Base-by-base conservation (phyloP, 495 filamentous ascomycete genomes). In the Hypoxylon intermedium region DNA sequence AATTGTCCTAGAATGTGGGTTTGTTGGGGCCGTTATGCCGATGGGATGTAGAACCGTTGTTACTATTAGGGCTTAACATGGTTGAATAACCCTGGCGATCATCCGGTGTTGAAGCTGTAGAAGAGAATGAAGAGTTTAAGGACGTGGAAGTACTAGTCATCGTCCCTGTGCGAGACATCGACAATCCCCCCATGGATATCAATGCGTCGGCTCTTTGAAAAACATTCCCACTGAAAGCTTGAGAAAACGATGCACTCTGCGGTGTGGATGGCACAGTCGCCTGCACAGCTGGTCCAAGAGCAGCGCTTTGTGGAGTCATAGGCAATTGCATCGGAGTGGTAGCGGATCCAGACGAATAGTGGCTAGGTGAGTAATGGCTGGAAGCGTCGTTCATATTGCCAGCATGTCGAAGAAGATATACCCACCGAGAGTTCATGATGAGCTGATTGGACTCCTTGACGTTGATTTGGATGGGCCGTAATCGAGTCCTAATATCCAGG, bases 181-280 rank as follows among this genome's bases (percentile, higher is more conserved):
- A 68, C 34, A 78, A 51, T 7, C 76, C 77, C 36, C 74, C 75
- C 80, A 85, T 86, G 4, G 82, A 83, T 34, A 91, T 80, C 31
- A 90, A 72, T 9, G 85, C 79, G 53, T 93, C 89, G 0, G 89
- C 87, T 23, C 89, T 79, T 67, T 91, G 86, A 71, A 89, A 91
- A 3, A 91, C 85, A 54, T 88, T 85, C 3, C 88, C 86, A 20
- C 76, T 78, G 60, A 91, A 90, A 45, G 85, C 85, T 21, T 79
- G 79, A 55, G 85, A 82, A 67, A 88, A 89, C 0, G 76, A 75
- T 3, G 81, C 85, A 71, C 83, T 89, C 49, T 85, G 85, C 19
- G 89, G 89, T 0, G 88, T 92, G 6, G 86, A 88, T 23, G 92
- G 91, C 15, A 96, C 86, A 0, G 92, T 97, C 1, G 92, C 91